Evolutionary conservation across 176 grass and related monocot genomes (phyloP).

Genomic region (Tillandsia fasciculata): DNA sequence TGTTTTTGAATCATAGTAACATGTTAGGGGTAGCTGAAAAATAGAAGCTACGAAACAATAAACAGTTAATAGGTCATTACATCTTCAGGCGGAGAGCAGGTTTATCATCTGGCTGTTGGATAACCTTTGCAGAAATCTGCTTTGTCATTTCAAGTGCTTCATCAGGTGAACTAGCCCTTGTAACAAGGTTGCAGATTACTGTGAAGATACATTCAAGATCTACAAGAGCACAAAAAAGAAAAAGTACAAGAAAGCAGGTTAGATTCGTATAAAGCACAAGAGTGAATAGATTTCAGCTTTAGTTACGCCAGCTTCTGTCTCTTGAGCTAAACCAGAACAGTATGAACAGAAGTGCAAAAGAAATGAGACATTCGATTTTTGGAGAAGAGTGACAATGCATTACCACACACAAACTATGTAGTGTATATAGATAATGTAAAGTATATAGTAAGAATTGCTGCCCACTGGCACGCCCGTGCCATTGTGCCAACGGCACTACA

Average conservation of each 20-base stretch:
- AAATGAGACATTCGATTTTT: too few species aligned
- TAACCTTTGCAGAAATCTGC: constrained; percentile 66
- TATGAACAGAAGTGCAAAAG: too few species aligned
- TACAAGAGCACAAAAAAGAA: neutral
- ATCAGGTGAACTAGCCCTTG: constrained; percentile 52
- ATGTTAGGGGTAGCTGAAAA: neutral
- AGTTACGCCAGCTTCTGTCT: too few species aligned
- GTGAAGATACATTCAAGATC: constrained; percentile 87
- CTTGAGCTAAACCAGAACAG: too few species aligned
- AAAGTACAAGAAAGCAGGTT: neutral
- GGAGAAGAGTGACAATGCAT: too few species aligned
- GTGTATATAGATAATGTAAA: too few species aligned
- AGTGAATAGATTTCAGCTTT: neutral
- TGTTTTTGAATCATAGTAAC: constrained; percentile 17
- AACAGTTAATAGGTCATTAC: constrained; percentile 18
- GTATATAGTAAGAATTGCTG: too few species aligned
- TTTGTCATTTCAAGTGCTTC: constrained; percentile 71
- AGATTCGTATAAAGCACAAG: neutral
- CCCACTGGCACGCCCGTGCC: too few species aligned
- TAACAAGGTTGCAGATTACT: constrained; percentile 78
- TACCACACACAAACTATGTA: too few species aligned
- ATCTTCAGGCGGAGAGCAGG: constrained; percentile 64
- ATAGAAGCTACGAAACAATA: neutral
- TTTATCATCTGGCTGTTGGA: constrained; percentile 53
- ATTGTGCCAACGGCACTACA: too few species aligned